Base-by-base conservation (phyloP, 192 early-diverging fungal genomes). In the Backusella morwellensis region DNA sequence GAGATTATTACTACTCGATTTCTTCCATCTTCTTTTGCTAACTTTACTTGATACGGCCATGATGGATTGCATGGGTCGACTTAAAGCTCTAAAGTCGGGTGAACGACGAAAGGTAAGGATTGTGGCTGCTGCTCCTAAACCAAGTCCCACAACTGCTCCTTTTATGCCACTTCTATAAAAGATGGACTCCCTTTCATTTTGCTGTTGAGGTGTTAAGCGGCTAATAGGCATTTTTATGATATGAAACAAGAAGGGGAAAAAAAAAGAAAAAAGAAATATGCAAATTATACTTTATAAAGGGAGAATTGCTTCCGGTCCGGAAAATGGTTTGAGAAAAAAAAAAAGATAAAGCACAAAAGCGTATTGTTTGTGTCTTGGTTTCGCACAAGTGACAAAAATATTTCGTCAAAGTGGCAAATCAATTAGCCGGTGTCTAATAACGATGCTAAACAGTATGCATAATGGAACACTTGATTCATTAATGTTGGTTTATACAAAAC, bases 101-200 rank as follows among this genome's bases (percentile, higher is more conserved):
- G 79, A 83, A 44, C 75, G 80, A 63, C 72, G 74, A 50, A 78
- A 54, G 9, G 79, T 81, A 6, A 82, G 35, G 8, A 80, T 52
- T 29, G 85, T 80, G 47, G 83, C 69, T 21, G 68, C 76, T 19
- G 78, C n/a, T 41, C 83, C 80, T 67, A 82, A 66, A 69, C 78
- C 85, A 17, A 86, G 70, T 56, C 85, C 85, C 38, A 84, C 63
- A n/a, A 40, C 67, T 42, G 76, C 82, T 56, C 83, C 83, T 66
- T 80, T 79, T 17, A 80, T 9, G 50, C 85, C 85, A 26, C 66
- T 72, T 26, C 63, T 68, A 35, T 80, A 47, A 21, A 72, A 73
- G 12, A 78, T 44, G 8, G 70, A 35, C 6, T 80, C 75, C 47
- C 78, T 68, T 34, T 71, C 74, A 29, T 77, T 72, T 66, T 75